Conservation (phyloP, 345 rosid genomes). For the Populus tremula region DNA sequence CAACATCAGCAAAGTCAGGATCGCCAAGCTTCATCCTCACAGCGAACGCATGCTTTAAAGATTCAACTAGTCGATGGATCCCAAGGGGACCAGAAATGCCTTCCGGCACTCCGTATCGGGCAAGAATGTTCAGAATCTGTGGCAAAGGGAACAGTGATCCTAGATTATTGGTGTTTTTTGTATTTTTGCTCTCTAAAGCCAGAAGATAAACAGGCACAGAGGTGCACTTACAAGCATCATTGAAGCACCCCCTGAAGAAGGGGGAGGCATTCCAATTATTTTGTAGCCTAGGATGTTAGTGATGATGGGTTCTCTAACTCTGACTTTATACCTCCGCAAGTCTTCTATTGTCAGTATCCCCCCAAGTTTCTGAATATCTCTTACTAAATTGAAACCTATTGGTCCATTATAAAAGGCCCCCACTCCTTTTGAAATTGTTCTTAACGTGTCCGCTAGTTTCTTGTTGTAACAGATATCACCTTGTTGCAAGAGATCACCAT, state of each 20-base stretch:
- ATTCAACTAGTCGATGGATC: conserved; percentile 52
- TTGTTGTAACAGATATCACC: conserved; percentile 42
- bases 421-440: conserved; percentile 35
- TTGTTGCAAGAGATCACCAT: conserved; percentile 41
- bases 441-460: conserved; percentile 40
- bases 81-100: conserved; percentile 49
- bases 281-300: conserved; percentile 38
- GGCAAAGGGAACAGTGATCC: not conserved
- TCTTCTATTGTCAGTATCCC: conserved; percentile 58
- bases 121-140: conserved; percentile 52
- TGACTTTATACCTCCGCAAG: conserved; percentile 43
- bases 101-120: conserved; percentile 38
- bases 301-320: conserved; percentile 37
- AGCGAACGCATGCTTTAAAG: conserved; percentile 60
- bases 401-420: conserved; percentile 54
- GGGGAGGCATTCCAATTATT: conserved; percentile 63
- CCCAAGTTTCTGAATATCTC: conserved; percentile 42
- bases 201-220: not conserved
- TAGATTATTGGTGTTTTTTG: not conserved
- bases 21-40: conserved; percentile 70
- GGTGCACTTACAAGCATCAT: conserved; percentile 47
- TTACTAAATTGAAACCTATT: conserved; percentile 38
- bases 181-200: not conserved
- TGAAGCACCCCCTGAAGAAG: conserved; percentile 57
- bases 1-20: conserved; percentile 46